These are phyloP conservation scores for Cyphellophora attinorum DNA, from an alignment of 2,329 filamentous ascomycete species.

Conservation along the genomic window DNA sequence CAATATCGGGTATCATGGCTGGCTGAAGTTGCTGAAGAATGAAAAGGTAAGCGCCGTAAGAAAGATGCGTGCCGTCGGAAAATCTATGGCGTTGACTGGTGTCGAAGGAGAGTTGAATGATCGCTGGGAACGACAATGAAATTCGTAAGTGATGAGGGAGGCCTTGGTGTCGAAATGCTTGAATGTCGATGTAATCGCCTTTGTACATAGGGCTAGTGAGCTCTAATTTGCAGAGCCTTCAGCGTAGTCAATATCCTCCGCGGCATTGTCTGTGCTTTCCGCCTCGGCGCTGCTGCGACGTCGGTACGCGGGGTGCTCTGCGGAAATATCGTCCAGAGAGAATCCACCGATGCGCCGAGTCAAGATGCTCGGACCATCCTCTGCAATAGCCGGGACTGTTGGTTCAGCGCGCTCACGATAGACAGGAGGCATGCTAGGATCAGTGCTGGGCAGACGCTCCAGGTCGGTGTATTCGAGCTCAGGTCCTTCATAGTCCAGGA, in stretches of 20 bases:
- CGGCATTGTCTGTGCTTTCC: background rate
- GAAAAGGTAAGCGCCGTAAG: too few species aligned
- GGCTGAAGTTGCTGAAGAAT: too few species aligned
- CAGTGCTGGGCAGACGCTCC: slow-evolving; percentile 31
- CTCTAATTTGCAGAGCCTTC: too few species aligned
- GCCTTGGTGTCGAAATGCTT: too few species aligned
- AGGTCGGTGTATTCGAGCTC: slow-evolving; percentile 37
- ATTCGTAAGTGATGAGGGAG: too few species aligned
- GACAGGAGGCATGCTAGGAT: slow-evolving; percentile 19
- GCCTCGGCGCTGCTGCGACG: background rate
- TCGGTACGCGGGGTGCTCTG: slow-evolving; percentile 11
- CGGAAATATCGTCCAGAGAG: slow-evolving; percentile 17
- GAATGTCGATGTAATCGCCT: too few species aligned
- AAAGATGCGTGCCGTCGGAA: too few species aligned
- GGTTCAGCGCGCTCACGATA: slow-evolving; percentile 7
- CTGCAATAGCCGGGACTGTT: slow-evolving; percentile 3
- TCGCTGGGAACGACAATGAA: too few species aligned
- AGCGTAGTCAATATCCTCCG: background rate
- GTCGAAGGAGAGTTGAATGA: too few species aligned
- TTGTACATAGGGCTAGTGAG: too few species aligned
- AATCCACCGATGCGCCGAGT: slow-evolving; percentile 7
- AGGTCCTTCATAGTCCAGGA: slow-evolving; percentile 33
- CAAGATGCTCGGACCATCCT: slow-evolving; percentile 6
- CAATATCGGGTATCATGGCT: too few species aligned
- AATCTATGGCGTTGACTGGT: too few species aligned